Percentiles rank a stretch among this genome's conserved stretches.
These are phyloP conservation scores for Artemisia annua DNA, from an alignment of 129 eudicot genomes.

Conservation along the genomic window DNA sequence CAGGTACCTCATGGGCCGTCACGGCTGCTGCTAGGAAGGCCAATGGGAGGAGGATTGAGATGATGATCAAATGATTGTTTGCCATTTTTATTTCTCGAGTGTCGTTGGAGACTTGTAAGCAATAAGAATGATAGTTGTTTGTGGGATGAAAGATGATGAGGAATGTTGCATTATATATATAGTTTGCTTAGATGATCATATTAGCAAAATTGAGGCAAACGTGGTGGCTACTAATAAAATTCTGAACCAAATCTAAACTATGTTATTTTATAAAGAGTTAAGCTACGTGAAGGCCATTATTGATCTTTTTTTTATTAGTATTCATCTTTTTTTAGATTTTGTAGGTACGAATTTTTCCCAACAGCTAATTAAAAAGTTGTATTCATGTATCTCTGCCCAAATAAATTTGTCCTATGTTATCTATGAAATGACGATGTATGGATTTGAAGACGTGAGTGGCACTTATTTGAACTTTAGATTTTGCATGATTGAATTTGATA, in stretches of 20 bases:
- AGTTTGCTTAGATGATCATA: constrained; percentile 17
- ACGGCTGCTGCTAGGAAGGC: constrained; percentile 41
- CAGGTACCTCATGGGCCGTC: constrained; percentile 39
- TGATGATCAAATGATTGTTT: constrained; percentile 33
- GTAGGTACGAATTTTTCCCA: no score
- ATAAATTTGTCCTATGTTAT: no score
- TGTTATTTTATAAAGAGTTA: neutral
- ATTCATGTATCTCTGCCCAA: no score
- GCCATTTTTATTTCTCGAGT: constrained; percentile 47
- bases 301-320: neutral
- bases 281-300: constrained; percentile 38
- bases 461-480: constrained; percentile 8
- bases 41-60: constrained; percentile 38
- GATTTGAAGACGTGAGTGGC: constrained; percentile 14
- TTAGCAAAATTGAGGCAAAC: constrained; percentile 22
- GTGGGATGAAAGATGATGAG: constrained; percentile 24
- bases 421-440: no score
- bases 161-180: constrained; percentile 30
- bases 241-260: neutral
- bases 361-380: no score
- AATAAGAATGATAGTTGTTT: constrained; percentile 17
- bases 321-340: neutral
- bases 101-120: constrained; percentile 3
- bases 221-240: constrained; percentile 49
- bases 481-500: neutral